Percentiles rank a stretch among this genome's conserved stretches.
Evolutionary conservation across 2,329 filamentous ascomycete species (phyloP).

Genomic region (Amauroascus verrucosus): DNA sequence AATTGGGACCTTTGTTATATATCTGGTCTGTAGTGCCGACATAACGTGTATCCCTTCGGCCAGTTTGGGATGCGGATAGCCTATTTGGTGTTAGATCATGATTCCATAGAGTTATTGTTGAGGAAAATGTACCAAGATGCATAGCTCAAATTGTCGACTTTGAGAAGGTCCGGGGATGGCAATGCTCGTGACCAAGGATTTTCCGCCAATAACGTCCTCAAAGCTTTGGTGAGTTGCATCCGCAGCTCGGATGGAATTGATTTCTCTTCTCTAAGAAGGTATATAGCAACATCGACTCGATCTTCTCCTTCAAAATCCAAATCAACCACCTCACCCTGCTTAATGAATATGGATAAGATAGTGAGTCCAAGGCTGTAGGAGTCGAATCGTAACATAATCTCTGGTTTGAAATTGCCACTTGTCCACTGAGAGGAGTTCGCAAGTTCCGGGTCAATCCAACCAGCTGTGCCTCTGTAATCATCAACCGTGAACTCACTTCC

Average conservation of each 20-base stretch:
- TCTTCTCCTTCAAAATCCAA: conserved; percentile 12
- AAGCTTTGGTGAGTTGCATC: conserved; percentile 17
- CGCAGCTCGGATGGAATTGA: conserved; percentile 18
- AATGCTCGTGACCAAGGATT: conserved; percentile 20
- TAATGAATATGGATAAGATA: conserved; percentile 21
- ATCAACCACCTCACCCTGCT: conserved; percentile 14
- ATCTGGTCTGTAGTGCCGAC: conserved; percentile 21
- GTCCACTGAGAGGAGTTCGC: conserved; percentile 10
- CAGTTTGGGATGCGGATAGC: conserved; percentile 18
- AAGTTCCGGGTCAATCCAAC: conserved; percentile 21
- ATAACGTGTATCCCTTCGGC: conserved; percentile 8
- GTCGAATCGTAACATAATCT: conserved; percentile 23
- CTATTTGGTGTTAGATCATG: conserved; percentile 12
- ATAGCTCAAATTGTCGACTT: conserved; percentile 17
- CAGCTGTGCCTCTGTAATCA: conserved; percentile 22
- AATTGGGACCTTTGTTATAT: conserved; percentile 23
- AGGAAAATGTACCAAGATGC: conserved; percentile 20
- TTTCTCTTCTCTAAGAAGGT: conserved; percentile 15
- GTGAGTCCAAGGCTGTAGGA: conserved; percentile 23
- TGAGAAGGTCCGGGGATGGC: conserved; percentile 19
- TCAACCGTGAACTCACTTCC: conserved; percentile 17
- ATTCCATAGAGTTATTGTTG: background rate
- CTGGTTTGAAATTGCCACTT: conserved; percentile 17
- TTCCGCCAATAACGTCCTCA: conserved; percentile 18
- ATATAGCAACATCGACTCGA: conserved; percentile 13